A percentile compares a stretch with the other conserved stretches of the same genome.
phyloP scores from a whole-genome alignment of 148 eudicot genomes.

The Diospyros kaki region DNA sequence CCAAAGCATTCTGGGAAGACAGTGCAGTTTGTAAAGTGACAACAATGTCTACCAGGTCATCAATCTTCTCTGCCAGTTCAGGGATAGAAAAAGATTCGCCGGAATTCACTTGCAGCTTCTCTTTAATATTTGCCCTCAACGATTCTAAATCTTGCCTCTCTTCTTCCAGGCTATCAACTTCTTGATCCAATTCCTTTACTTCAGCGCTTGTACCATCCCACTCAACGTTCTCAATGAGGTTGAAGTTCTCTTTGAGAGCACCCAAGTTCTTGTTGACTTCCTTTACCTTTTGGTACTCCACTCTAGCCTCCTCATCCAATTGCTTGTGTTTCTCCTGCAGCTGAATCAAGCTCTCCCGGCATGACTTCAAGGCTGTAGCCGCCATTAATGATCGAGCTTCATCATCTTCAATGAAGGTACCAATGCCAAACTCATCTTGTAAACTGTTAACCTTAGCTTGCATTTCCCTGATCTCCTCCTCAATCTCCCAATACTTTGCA shows the following conservation, averaged over 20 bases:
- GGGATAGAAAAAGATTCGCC: constrained; percentile 44
- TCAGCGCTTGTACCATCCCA: constrained; percentile 11
- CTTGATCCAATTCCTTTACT: constrained; percentile 19
- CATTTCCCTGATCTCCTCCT: constrained; percentile 47
- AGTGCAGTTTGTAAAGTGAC: constrained; percentile 47
- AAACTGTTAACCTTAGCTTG: constrained; percentile 48
- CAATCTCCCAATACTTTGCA: constrained; percentile 61
- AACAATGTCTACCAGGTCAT: constrained; percentile 63
- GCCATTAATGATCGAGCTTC: constrained; percentile 68
- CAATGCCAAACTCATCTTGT: constrained; percentile 70
- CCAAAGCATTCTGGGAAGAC: constrained; percentile 55
- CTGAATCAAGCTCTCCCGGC: constrained; percentile 49
- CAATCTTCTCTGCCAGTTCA: constrained; percentile 70
- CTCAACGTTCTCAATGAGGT: background rate
- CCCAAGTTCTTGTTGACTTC: constrained; percentile 47
- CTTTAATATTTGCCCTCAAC: constrained; percentile 35
- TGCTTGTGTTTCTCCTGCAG: constrained; percentile 45
- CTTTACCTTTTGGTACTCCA: constrained; percentile 45
- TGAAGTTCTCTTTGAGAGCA: constrained; percentile 26
- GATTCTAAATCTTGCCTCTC: constrained; percentile 25
- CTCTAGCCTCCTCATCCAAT: constrained; percentile 38
- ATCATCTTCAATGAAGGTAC: constrained; percentile 64
- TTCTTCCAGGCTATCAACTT: constrained; percentile 21
- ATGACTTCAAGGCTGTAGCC: constrained; percentile 55
- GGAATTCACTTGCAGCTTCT: constrained; percentile 29